A percentile compares a stretch with the other conserved stretches of the same genome.
Conservation (phyloP, 83 land plant species). For the Picea mariana region DNA sequence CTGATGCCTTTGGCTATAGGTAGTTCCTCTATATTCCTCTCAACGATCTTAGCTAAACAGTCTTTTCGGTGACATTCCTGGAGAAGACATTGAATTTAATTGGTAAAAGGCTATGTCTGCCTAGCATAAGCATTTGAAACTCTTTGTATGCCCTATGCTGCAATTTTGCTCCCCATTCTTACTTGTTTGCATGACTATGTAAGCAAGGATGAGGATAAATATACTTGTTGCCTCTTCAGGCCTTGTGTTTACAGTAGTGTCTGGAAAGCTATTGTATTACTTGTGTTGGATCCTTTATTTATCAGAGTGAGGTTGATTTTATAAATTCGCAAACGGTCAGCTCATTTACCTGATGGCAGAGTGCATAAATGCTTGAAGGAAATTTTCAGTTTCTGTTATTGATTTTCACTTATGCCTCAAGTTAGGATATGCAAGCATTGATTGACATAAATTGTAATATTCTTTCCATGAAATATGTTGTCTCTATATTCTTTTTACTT, state of each 20-base stretch:
- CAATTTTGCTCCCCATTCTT: conserved; percentile 15
- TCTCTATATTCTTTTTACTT: not conserved
- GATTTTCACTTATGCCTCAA: not conserved
- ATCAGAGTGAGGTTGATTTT: conserved; percentile 7
- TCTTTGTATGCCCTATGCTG: conserved; percentile 2
- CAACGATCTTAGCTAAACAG: no score
- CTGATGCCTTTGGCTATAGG: conserved; percentile 35
- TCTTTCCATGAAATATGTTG: not conserved
- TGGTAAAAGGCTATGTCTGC: not conserved
- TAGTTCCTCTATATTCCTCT: no score
- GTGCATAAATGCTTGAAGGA: not conserved
- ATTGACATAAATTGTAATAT: not conserved
- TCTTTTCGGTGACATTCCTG: conserved; percentile 1
- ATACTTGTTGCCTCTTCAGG: conserved; percentile 7
- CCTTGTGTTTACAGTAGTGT: not conserved
- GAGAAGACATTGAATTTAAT: not conserved
- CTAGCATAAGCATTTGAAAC: conserved; percentile 3
- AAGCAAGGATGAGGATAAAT: conserved; percentile 4
- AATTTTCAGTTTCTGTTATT: not conserved
- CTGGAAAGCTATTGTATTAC: conserved; percentile 9
- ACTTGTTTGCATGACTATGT: conserved; percentile 11
- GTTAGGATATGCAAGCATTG: not conserved
- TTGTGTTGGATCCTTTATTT: not conserved
- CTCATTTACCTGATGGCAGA: no score
- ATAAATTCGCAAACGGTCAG: not conserved